These are phyloP conservation scores for Pythium periplocum DNA, from an alignment of 352 stramenopile genomes.

Conservation along the genomic window DNA sequence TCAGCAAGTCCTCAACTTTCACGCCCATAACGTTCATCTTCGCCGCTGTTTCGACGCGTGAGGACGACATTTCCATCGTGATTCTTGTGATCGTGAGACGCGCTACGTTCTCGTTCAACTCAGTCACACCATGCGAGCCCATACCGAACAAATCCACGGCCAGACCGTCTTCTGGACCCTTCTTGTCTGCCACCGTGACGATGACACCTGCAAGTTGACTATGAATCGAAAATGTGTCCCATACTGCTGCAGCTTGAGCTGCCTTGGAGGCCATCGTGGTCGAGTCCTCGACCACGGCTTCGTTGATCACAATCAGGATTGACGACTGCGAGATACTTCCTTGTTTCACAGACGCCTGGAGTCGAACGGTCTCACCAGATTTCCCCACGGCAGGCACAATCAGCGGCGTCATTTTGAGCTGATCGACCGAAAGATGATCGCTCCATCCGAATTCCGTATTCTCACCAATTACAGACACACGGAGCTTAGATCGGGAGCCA, in stretches of 20 bases:
- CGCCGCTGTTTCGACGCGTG: constrained; percentile 33
- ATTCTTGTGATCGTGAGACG: constrained; percentile 66
- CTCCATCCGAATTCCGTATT: constrained; percentile 58
- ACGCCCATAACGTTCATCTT: constrained; percentile 75
- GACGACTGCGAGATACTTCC: constrained; percentile 71
- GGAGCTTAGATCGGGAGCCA: constrained; percentile 41
- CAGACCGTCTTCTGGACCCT: constrained; percentile 6
- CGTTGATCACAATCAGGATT: constrained; percentile 61
- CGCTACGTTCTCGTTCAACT: constrained; percentile 42
- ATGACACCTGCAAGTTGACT: constrained; percentile 64
- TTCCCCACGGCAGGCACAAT: constrained; percentile 37
- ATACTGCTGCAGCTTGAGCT: constrained; percentile 23
- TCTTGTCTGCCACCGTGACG: constrained; percentile 68
- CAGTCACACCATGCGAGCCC: constrained; percentile 3
- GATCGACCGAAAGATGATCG: constrained; percentile 43
- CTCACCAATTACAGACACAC: constrained; percentile 48
- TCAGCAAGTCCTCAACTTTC: constrained; percentile 64
- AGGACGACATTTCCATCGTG: constrained; percentile 41
- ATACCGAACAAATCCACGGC: constrained; percentile 17
- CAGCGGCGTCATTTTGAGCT: constrained; percentile 37
- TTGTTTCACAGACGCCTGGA: constrained; percentile 65
- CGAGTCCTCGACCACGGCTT: constrained; percentile 10
- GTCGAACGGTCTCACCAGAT: constrained; percentile 13
- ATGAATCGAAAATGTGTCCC: constrained; percentile 63
- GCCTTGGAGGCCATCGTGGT: constrained; percentile 14